These are phyloP conservation scores for Neotropicomus parvogracilis DNA, from an alignment of 1,284 basidiomycete genomes.

Conservation along the genomic window DNA sequence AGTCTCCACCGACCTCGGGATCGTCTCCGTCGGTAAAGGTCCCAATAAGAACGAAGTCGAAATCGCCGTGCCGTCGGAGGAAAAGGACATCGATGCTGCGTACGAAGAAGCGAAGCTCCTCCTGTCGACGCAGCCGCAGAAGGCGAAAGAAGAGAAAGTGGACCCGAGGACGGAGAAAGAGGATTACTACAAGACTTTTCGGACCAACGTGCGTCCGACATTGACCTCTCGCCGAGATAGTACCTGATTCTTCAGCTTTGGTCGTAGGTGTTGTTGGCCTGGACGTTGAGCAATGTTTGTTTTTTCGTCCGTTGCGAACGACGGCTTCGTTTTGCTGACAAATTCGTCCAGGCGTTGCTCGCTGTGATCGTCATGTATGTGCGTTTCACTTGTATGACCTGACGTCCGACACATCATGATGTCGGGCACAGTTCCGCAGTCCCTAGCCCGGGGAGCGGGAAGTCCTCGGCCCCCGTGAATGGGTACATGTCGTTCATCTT, in stretches of 20 bases:
- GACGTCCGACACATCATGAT: no score
- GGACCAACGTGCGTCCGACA: constrained; percentile 64
- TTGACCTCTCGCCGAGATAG: no score
- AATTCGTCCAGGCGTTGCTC: constrained; percentile 52
- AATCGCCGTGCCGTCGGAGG: constrained; percentile 73
- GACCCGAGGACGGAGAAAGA: constrained; percentile 75
- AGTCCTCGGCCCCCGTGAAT: constrained; percentile 49
- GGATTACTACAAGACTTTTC: constrained; percentile 85
- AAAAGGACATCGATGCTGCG: constrained; percentile 82
- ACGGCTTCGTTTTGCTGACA: constrained; percentile 13
- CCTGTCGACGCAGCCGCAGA: constrained; percentile 70
- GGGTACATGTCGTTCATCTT: constrained; percentile 82
- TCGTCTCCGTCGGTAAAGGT: constrained; percentile 55
- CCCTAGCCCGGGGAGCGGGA: constrained; percentile 31
- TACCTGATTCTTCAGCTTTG: background rate
- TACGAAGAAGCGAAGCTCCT: constrained; percentile 84
- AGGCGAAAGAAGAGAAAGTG: constrained; percentile 54
- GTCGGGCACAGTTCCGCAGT: constrained; percentile 45
- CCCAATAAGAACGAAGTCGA: constrained; percentile 71
- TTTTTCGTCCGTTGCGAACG: constrained; percentile 4
- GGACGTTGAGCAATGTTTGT: constrained; percentile 79
- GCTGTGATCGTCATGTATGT: constrained; percentile 69
- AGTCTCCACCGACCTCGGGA: constrained; percentile 78
- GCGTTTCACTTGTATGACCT: no score
- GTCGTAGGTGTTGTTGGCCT: constrained; percentile 64